Base-by-base conservation (phyloP, 768 basidiomycete species). In the Strobilomyces confusus region DNA sequence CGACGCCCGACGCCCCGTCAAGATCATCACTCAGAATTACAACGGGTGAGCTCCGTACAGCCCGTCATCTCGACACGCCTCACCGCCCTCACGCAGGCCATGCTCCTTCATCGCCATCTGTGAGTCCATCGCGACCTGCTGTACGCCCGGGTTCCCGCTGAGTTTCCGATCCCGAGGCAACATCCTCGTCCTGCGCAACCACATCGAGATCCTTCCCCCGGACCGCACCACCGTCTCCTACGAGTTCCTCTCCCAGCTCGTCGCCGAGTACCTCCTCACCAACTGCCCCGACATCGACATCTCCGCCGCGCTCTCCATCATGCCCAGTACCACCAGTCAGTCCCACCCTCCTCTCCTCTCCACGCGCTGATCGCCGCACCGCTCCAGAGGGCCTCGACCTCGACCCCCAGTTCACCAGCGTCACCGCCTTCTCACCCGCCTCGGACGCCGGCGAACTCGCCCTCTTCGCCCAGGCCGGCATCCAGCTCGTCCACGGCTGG, bases 21-120 rank as follows among this genome's bases (percentile, higher is more conserved):
- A 83, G 64, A 84, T 91, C 53, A 83, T 92, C 48, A 90, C 87
- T 0, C 89, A 92, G 69, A 90, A 90, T 62, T 88, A 82, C 62
- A 91, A 91, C 61, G 89, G 89, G 89, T 89, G 52, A 54, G 84
- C 75, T 26, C 5, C 37, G n/a, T 22, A 37, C 36, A 37, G 14
- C 40, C 40, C 9, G 5, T 11, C 12, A 12, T 20, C 22, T 9
- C 25, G 7, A 2, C 42, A 17, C 7, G 22, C 25, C n/a, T 38
- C 36, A 33, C 9, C 20, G 15, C 40, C 15, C 30, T 2, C 13
- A 2, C 33, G 8, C 64, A 94, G 92, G 9, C 92, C 92, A 9
- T 95, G 92, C 64, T 92, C 90, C 0, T 89, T 95, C 58, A 91
- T 95, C 61, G 92, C 92, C 25, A 88, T 93, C 54, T 93, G 90